Evolutionary conservation across 2,329 filamentous ascomycete genomes (phyloP), one percentile per base, ranked within the genome.

Genomic region (Aspergillus costaricaensis): DNA sequence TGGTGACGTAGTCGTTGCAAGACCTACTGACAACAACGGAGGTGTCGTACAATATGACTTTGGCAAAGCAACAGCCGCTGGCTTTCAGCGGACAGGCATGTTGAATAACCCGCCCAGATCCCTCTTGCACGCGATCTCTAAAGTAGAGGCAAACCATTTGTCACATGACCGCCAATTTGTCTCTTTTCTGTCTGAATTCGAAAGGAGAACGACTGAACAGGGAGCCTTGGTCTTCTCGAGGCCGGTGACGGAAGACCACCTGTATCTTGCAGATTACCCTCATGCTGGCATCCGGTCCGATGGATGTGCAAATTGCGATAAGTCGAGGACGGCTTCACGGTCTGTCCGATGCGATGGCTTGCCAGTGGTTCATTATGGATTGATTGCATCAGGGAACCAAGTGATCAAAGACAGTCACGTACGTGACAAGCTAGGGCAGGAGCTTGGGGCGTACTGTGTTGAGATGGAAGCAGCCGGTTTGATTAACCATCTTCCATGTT

Each of bases 401-500:
- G 38, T 48, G 12, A 39, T 36, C 5, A 52, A 52, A 14, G 10
- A 4, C 23, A 39, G 51, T 4, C 17, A n/a, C 5, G 23, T 36
- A 1, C 55, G 57, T 9, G 14, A 55, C 19, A 27, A 6, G 19
- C 10, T 17, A 55, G 30, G 30, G 15, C 27, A 15, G 27, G 54
- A 30, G 12, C 15, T 12, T 19, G 51, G 7, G 30, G 15, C 14
- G 1, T 23, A 27, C 43, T 61, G 62, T 17, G 61, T 63, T 17
- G 62, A 63, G 21, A 59, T 58, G 62, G 59, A 59, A 27, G 59
- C 56, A 5, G 62, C 62, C 8, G 59, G 55, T 2, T 19, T 64
- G 1, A 58, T 62, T 38, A 59, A 64, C 27, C 10, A 51, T 4
- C 27, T 66, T 10, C 60, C 64, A 1, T 68, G 60, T 32, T 56